These are phyloP conservation scores for Lophiotrema nucula DNA, from an alignment of 495 filamentous ascomycete species.

Conservation along the genomic window DNA sequence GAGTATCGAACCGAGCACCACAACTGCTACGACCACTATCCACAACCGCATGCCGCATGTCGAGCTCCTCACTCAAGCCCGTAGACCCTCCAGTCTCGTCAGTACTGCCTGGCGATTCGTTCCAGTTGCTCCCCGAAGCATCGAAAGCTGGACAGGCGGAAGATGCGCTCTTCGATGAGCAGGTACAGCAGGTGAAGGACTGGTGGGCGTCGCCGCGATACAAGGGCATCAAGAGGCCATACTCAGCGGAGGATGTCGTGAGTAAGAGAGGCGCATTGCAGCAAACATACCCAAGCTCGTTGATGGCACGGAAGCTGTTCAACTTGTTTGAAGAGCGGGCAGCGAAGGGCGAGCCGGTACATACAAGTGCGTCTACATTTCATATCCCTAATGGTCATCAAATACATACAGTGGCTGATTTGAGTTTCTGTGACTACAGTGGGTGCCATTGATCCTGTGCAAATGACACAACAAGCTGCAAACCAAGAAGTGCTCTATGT, in stretches of 20 bases:
- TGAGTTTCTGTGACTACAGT: constrained; percentile 50
- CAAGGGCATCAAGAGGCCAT: constrained; percentile 86
- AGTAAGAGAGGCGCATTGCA: constrained; percentile 84
- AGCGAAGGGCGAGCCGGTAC: constrained; percentile 77
- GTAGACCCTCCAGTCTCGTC: constrained; percentile 58
- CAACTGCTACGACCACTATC: constrained; percentile 37
- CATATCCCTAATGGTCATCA: background rate
- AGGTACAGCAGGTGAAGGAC: constrained; percentile 75
- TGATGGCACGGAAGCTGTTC: constrained; percentile 94
- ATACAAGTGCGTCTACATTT: constrained; percentile 74
- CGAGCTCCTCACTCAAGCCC: constrained; percentile 36
- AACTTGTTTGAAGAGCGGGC: constrained; percentile 75
- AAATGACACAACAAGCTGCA: constrained; percentile 97
- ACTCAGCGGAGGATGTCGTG: constrained; percentile 85
- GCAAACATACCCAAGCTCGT: constrained; percentile 83
- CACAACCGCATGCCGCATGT: constrained; percentile 34
- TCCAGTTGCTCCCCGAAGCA: constrained; percentile 71
- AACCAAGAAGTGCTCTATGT: constrained; percentile 96
- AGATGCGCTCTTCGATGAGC: constrained; percentile 73
- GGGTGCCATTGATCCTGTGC: constrained; percentile 95
- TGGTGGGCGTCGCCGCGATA: constrained; percentile 88
- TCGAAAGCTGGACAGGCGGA: constrained; percentile 75
- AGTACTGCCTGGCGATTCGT: constrained; percentile 64
- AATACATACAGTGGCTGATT: constrained; percentile 25
- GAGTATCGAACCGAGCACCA: constrained; percentile 8